A percentile compares a stretch with the other conserved stretches of the same genome.
Conservation (phyloP, 2,329 filamentous ascomycete genomes). For the Diaporthe citrichinensis region DNA sequence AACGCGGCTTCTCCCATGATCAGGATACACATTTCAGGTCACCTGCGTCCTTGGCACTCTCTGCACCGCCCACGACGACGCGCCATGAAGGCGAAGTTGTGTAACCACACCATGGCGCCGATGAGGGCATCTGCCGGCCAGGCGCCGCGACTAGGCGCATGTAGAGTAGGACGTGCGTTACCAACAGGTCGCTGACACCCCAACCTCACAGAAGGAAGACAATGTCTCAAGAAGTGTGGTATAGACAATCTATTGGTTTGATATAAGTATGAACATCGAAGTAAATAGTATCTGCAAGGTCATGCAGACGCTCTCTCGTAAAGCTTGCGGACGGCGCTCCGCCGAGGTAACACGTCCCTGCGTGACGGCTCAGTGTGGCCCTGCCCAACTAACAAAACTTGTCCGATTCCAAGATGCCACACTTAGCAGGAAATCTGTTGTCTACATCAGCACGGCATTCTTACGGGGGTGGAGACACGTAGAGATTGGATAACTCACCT, state of each 20-base stretch:
- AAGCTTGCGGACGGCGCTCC: not conserved
- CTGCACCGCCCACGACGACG: not conserved
- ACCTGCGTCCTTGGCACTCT: not conserved
- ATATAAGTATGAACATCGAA: conserved; percentile 27
- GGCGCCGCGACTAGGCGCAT: not conserved
- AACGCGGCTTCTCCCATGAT: not conserved
- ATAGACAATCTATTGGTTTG: conserved; percentile 22
- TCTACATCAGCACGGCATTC: not conserved
- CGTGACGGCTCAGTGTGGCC: not conserved
- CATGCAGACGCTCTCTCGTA: not conserved
- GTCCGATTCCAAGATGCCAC: not conserved
- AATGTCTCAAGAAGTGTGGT: not conserved
- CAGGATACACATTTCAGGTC: not conserved
- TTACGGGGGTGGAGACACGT: too few relatives aligned
- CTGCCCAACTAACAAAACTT: not conserved
- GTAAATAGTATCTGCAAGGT: not conserved
- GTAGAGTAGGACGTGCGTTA: not conserved
- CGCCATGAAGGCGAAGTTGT: not conserved
- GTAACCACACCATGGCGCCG: not conserved
- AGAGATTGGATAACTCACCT: not conserved
- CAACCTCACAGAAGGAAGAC: accelerated
- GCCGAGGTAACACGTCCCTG: not conserved
- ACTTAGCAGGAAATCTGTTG: conserved; percentile 14
- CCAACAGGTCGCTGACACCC: not conserved
- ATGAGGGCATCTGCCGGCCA: not conserved